Evolutionary conservation across 345 rosid genomes (phyloP).

Genomic region (Gossypium bickii): DNA sequence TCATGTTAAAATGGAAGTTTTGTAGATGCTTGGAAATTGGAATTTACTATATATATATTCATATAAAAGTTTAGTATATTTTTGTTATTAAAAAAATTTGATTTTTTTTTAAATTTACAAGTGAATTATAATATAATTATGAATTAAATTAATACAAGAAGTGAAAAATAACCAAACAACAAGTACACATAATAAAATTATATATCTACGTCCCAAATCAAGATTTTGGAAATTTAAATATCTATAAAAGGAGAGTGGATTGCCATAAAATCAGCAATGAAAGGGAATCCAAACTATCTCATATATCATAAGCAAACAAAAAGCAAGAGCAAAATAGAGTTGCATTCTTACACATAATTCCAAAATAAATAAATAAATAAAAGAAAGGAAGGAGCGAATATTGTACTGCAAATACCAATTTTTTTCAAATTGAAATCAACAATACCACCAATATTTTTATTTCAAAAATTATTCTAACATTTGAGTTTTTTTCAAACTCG

Average conservation of each 20-base stretch:
- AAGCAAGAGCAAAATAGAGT: not conserved
- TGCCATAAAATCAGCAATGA: not conserved
- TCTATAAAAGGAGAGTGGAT: not conserved
- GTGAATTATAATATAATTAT: too few relatives aligned
- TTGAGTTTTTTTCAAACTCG: not conserved
- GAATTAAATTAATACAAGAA: too few relatives aligned
- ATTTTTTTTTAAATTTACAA: too few relatives aligned
- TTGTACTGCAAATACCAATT: conserved; percentile 8
- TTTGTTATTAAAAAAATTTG: too few relatives aligned
- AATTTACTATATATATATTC: too few relatives aligned
- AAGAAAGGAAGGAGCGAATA: not conserved
- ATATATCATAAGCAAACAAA: not conserved
- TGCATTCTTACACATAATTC: not conserved
- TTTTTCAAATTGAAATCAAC: conserved; percentile 3
- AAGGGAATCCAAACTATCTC: not conserved
- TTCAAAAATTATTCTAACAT: not conserved
- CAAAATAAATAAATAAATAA: not conserved
- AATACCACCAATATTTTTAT: not conserved
- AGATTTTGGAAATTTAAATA: too few relatives aligned
- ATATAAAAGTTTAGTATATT: too few relatives aligned
- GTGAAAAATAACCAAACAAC: too few relatives aligned
- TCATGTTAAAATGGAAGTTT: too few relatives aligned
- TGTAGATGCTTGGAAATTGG: too few relatives aligned
- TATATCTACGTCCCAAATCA: too few relatives aligned
- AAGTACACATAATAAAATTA: too few relatives aligned